A percentile compares a stretch with the other conserved stretches of the same genome.
Evolutionary conservation across 257 asterid genomes (phyloP).

Genomic region (Ehretia macrophylla): DNA sequence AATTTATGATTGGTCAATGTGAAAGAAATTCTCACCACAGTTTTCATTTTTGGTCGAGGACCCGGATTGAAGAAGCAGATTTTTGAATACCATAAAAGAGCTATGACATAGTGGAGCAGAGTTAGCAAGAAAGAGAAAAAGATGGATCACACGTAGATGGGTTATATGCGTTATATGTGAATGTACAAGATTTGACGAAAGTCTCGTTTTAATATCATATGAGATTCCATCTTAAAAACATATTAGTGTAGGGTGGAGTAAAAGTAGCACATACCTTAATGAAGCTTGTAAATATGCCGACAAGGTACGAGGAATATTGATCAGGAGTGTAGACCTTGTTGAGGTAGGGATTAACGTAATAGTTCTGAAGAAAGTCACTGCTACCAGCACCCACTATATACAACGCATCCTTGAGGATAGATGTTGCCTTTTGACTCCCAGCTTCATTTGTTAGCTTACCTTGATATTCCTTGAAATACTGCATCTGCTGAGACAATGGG

Average conservation of each 20-base stretch:
- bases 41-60: no score
- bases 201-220: no score
- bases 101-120: no score
- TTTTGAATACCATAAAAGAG: no score
- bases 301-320: conserved; percentile 66
- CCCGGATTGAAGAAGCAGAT: no score
- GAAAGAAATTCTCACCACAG: no score
- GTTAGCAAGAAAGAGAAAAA: no score
- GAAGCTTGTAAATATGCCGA: conserved; percentile 48
- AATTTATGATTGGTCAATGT: no score
- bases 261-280: conserved; percentile 40
- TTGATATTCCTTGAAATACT: conserved; percentile 74
- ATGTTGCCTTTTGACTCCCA: conserved; percentile 47
- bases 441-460: conserved; percentile 62
- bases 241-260: background rate
- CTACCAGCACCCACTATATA: conserved; percentile 66
- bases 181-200: no score
- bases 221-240: background rate
- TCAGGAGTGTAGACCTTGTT: conserved; percentile 65
- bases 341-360: conserved; percentile 71
- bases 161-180: no score
- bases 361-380: conserved; percentile 86
- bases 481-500: conserved; percentile 59
- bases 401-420: conserved; percentile 52
- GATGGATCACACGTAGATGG: no score